These are phyloP conservation scores for Chamaecrista fasciculata DNA, from an alignment of 306 rosid species.

Conservation along the genomic window DNA sequence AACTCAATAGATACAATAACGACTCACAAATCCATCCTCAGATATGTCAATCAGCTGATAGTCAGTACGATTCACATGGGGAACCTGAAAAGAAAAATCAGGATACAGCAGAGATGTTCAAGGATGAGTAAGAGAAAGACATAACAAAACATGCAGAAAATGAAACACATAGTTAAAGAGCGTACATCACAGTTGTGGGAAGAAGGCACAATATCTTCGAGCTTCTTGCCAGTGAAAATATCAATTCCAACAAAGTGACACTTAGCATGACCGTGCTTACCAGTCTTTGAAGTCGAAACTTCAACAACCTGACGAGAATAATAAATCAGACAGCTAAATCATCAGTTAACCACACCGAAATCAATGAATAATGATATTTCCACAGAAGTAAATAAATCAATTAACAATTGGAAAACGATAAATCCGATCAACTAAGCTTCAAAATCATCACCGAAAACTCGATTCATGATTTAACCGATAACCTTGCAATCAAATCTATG, in stretches of 20 bases:
- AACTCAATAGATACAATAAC: neutral
- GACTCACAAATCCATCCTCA: constrained; percentile 63
- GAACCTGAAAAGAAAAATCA: constrained; percentile 44
- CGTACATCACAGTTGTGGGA: constrained; percentile 78
- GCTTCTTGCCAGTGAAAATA: constrained; percentile 63
- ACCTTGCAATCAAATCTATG: neutral
- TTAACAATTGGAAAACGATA: neutral
- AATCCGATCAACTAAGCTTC: neutral
- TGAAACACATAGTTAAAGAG: neutral
- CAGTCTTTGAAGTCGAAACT: constrained; percentile 58
- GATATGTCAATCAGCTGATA: constrained; percentile 50
- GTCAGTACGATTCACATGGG: constrained; percentile 73
- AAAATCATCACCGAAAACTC: neutral
- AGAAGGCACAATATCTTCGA: constrained; percentile 75
- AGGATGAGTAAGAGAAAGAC: neutral
- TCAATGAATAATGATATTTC: neutral
- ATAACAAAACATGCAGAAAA: neutral
- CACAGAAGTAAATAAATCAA: neutral
- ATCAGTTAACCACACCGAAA: neutral
- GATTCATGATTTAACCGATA: neutral
- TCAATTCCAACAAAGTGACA: constrained; percentile 83
- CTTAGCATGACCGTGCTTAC: constrained; percentile 57
- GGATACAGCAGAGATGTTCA: neutral
- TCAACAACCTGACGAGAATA: constrained; percentile 61
- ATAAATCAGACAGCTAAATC: neutral